A percentile compares a stretch with the other conserved stretches of the same genome.
These are phyloP conservation scores for Furcasterigmium sp. DNA, from an alignment of 2,329 filamentous ascomycete species.

Conservation along the genomic window DNA sequence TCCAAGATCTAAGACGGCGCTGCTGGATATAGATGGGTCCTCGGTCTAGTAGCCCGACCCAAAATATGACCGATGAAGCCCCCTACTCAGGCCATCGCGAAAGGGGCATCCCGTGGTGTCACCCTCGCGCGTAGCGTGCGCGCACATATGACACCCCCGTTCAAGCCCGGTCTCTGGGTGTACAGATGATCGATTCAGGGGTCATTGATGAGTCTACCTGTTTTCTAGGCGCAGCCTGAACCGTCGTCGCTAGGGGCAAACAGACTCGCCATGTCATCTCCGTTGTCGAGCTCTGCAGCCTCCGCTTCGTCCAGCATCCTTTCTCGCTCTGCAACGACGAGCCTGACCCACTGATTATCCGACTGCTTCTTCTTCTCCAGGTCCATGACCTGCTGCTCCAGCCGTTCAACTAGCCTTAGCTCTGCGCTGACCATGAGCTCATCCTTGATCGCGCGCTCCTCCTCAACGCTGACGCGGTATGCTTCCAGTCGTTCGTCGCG, in stretches of 20 bases:
- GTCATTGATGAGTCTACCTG: background rate
- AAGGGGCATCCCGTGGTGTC: too few species aligned
- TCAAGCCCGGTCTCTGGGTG: too few species aligned
- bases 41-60: too few species aligned
- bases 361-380: conserved; percentile 28
- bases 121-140: too few species aligned
- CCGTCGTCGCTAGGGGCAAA: background rate
- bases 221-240: too few species aligned
- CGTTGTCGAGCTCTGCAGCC: background rate
- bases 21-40: too few species aligned
- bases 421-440: conserved; percentile 37
- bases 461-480: conserved; percentile 28
- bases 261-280: background rate
- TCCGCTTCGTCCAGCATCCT: background rate
- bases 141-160: too few species aligned
- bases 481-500: conserved; percentile 31
- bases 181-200: background rate
- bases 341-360: conserved; percentile 42
- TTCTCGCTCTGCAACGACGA: conserved; percentile 19
- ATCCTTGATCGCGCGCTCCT: conserved; percentile 31
- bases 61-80: too few species aligned
- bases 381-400: conserved; percentile 22
- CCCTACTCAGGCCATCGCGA: too few species aligned
- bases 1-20: too few species aligned
- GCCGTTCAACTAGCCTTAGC: conserved; percentile 18